Evolutionary conservation across 148 eudicot genomes (phyloP).

Genomic region (Suaeda aralocaspica): DNA sequence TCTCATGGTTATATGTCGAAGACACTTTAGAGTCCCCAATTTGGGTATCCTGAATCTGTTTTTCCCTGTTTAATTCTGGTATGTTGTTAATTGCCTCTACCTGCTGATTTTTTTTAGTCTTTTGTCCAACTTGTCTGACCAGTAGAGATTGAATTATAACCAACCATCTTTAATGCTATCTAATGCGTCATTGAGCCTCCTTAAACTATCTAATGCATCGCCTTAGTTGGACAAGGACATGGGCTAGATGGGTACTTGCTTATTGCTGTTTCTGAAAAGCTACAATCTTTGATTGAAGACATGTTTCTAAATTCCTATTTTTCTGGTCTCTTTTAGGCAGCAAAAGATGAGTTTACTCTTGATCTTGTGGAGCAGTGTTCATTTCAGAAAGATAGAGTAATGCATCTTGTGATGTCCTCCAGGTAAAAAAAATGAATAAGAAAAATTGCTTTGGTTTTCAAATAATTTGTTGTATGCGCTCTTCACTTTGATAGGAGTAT

Average conservation of each 20-base stretch:
- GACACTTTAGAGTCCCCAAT: background rate
- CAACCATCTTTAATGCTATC: too few relatives aligned
- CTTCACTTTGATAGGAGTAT: background rate
- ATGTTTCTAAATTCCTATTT: background rate
- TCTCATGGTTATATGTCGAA: background rate
- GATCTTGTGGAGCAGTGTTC: constrained; percentile 99
- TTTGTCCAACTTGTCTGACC: background rate
- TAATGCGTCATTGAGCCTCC: background rate
- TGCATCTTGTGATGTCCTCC: constrained; percentile 89
- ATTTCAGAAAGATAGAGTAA: constrained; percentile 87
- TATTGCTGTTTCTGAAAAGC: background rate
- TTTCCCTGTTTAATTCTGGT: background rate
- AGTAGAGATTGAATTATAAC: background rate
- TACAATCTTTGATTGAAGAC: background rate
- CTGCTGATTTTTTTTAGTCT: background rate
- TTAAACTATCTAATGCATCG: background rate
- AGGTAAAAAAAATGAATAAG: constrained; percentile 60
- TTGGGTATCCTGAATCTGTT: background rate
- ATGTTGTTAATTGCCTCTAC: background rate
- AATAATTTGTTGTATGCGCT: background rate
- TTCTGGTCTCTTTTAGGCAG: constrained; percentile 49
- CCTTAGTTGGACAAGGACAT: constrained; percentile 4
- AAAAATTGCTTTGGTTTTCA: background rate
- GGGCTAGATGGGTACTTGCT: background rate
- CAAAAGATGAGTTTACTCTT: constrained; percentile 96